Evolutionary conservation across 768 basidiomycete genomes (phyloP).

Genomic region (Leucogyrophana mollusca): DNA sequence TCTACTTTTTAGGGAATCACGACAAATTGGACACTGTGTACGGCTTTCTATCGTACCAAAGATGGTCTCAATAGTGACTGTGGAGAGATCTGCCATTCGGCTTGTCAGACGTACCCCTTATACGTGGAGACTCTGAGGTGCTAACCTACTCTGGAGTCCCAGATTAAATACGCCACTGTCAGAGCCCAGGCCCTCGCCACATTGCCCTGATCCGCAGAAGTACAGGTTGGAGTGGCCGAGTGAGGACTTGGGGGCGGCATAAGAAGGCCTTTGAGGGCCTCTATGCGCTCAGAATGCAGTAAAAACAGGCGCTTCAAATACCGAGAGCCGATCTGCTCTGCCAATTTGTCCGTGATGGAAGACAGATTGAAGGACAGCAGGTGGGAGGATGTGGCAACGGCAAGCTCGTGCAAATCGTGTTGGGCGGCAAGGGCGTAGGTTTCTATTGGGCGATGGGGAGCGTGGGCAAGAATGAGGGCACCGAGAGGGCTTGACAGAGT

Average conservation of each 20-base stretch:
- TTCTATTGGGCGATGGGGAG: slow-evolving; percentile 35
- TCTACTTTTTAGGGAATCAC: too few species aligned
- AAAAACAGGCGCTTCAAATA: slow-evolving; percentile 42
- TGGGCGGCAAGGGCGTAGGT: slow-evolving; percentile 41
- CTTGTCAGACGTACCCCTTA: neutral
- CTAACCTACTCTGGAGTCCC: slow-evolving; percentile 26
- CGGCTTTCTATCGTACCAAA: too few species aligned
- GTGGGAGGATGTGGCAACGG: slow-evolving; percentile 36
- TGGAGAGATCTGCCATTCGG: too few species aligned
- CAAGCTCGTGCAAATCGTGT: slow-evolving; percentile 36
- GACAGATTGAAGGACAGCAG: slow-evolving; percentile 35
- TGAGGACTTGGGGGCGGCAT: slow-evolving; percentile 25
- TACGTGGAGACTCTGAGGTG: neutral
- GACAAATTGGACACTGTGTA: too few species aligned
- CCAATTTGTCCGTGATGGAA: slow-evolving; percentile 36
- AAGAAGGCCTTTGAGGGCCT: slow-evolving; percentile 33
- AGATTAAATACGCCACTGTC: slow-evolving; percentile 23
- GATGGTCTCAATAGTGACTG: too few species aligned
- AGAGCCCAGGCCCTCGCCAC: slow-evolving; percentile 29
- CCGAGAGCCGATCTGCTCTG: slow-evolving; percentile 36
- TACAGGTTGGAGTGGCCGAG: slow-evolving; percentile 12
- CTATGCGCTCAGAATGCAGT: slow-evolving; percentile 35
- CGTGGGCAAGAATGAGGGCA: slow-evolving; percentile 30
- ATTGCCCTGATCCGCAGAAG: slow-evolving; percentile 14
- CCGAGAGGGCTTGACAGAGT: slow-evolving; percentile 28